A percentile compares a stretch with the other conserved stretches of the same genome.
These are phyloP conservation scores for Colletotrichum tropicale DNA, from an alignment of 2,329 filamentous ascomycete genomes.

Conservation along the genomic window DNA sequence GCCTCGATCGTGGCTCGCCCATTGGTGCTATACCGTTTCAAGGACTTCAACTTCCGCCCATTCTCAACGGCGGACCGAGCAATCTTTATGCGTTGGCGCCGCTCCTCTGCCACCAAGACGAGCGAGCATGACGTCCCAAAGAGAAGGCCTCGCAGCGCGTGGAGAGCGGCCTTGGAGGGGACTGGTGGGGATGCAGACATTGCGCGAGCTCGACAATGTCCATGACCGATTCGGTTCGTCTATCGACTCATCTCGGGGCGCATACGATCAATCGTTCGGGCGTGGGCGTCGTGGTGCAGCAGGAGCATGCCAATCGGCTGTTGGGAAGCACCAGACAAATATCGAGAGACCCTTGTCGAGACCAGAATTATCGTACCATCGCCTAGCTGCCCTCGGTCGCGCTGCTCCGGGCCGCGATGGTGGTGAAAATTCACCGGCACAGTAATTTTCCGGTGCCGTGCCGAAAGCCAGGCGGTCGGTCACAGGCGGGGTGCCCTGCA, in stretches of 20 bases:
- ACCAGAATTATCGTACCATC: constrained; percentile 8
- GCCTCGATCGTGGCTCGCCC: constrained; percentile 13
- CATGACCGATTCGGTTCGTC: constrained; percentile 9
- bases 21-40: constrained; percentile 31
- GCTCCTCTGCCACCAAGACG: constrained; percentile 59
- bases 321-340: not conserved
- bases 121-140: constrained; percentile 63
- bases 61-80: constrained; percentile 56
- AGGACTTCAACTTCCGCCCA: constrained; percentile 53
- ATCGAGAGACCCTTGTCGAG: not conserved
- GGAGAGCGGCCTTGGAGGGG: constrained; percentile 59
- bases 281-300: not conserved
- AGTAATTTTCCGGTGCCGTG: not conserved
- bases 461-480: not conserved
- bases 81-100: constrained; percentile 57
- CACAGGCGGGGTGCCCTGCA: not conserved
- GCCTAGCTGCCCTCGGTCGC: not conserved
- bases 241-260: constrained; percentile 4
- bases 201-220: constrained; percentile 13
- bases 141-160: constrained; percentile 59
- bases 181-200: constrained; percentile 55
- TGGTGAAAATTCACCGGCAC: not conserved
- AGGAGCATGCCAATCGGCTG: not conserved
- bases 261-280: not conserved
- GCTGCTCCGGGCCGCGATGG: not conserved